Base-by-base conservation (phyloP, 2,329 filamentous ascomycete species). In the Colletotrichum graminicola region DNA sequence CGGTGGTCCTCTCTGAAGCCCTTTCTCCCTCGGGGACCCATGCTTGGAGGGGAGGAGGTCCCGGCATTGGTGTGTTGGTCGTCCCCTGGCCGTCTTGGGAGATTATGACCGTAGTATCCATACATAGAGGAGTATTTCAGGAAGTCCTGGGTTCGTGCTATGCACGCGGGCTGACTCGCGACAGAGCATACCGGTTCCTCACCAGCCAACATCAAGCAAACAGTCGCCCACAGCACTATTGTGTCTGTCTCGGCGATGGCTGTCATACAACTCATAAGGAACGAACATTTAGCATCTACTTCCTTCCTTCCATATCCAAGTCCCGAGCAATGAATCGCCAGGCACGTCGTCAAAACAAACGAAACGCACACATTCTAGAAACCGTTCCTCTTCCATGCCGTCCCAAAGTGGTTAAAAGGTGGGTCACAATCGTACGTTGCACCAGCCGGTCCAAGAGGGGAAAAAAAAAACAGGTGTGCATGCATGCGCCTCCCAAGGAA, bases 391-490 rank as follows among this genome's bases (percentile, higher is more conserved):
- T 36, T 11, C 29, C 21, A 14, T 12, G 55, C 26, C 26, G 5
- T 16, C 56, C 56, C 45, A 23, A 67, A 67, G 41, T 36, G 63
- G 67, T 26, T 62, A 62, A 62, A 67, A n/a, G 41, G 63, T 67
- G 67, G 67, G 51, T 36, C 57, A 5, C 5, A 12, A 6, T 8
- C 10, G 8, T 16, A 47, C 16, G 45, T 47, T 47, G 21, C 43
- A 23, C 43, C 43, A 21, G 21, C 43, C 41, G 41, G 41, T 43
- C 36, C 36, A 8, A 39, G 10, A 14, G 10, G 3, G 18, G 4
- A 43, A 7, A 18, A 21, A 21, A 21, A 21, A 21, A 43, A 16
- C 21, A n/a, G 29, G 29, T 34, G n/a, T n/a, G n/a, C n/a, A n/a
- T n/a, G 55, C 55, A 41, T 26, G 55, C 32, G n/a, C n/a, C n/a